Conservation (phyloP, 768 basidiomycete genomes). For the Boletales sp. region DNA sequence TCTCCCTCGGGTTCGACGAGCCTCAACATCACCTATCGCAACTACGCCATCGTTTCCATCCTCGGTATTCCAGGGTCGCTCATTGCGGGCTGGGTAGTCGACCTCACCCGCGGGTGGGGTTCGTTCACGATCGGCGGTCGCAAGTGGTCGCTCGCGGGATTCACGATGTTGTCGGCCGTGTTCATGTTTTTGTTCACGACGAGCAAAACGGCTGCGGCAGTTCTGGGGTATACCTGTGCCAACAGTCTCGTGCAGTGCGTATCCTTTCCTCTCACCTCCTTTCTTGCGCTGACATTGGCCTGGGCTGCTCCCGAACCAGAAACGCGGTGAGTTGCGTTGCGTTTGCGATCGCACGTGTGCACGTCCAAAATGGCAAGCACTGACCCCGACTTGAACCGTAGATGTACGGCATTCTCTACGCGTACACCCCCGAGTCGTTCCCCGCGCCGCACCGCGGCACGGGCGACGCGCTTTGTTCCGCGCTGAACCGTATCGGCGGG, state of each 20-base stretch:
- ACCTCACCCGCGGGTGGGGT: constrained; percentile 35
- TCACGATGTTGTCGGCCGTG: constrained; percentile 42
- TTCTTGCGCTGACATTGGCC: too few species aligned
- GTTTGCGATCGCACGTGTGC: background rate
- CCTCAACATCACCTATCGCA: constrained; percentile 38
- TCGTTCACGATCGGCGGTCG: constrained; percentile 40
- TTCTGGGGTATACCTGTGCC: constrained; percentile 47
- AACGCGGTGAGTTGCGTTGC: constrained; percentile 36
- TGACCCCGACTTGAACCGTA: background rate
- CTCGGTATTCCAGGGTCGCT: constrained; percentile 47
- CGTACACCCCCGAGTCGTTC: constrained; percentile 60
- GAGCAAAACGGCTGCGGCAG: constrained; percentile 35
- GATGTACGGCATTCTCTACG: constrained; percentile 55
- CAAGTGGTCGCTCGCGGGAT: constrained; percentile 44
- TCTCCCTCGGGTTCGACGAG: constrained; percentile 19
- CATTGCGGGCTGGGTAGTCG: constrained; percentile 43
- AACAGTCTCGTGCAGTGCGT: constrained; percentile 41
- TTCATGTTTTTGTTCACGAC: constrained; percentile 54
- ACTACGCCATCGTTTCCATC: constrained; percentile 47
- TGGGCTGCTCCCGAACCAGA: constrained; percentile 2
- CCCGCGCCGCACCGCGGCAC: constrained; percentile 55
- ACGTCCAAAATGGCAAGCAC: too few species aligned
- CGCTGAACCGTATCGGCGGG: constrained; percentile 47
- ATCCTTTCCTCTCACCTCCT: background rate
- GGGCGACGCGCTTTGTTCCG: constrained; percentile 47